These are phyloP conservation scores for Capronia americana DNA, from an alignment of 2,329 filamentous ascomycete species.

Conservation along the genomic window DNA sequence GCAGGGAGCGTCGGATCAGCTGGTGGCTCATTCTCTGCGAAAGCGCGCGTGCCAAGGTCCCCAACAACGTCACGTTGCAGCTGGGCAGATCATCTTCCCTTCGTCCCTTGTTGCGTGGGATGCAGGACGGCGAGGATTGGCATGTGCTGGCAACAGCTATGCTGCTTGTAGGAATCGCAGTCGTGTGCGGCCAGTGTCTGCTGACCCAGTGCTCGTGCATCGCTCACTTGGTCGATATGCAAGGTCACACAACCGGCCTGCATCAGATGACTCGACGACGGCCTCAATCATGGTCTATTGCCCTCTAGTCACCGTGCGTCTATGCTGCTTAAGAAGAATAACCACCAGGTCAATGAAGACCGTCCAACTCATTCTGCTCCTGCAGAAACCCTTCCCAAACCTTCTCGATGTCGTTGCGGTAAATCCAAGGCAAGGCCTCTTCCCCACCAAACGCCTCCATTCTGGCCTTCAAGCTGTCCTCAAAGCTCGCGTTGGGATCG, in stretches of 20 bases:
- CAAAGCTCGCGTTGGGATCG: conserved; percentile 41
- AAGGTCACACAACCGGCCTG: neutral
- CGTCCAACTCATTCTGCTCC: neutral
- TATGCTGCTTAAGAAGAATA: neutral
- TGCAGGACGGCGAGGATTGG: neutral
- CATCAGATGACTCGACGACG: neutral
- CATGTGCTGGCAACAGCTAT: neutral
- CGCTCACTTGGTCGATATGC: neutral
- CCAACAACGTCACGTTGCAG: neutral
- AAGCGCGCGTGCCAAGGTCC: neutral
- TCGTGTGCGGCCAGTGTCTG: neutral
- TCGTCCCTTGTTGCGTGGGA: no score
- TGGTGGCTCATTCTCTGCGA: neutral
- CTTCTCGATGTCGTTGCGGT: conserved; percentile 51
- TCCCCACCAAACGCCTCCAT: conserved; percentile 44
- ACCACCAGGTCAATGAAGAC: neutral
- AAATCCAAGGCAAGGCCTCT: conserved; percentile 50
- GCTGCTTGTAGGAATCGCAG: neutral
- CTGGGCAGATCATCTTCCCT: neutral
- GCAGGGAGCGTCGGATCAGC: neutral
- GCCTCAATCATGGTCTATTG: neutral
- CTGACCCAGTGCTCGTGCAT: neutral
- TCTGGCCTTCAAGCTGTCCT: conserved; percentile 43
- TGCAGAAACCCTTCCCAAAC: conserved; percentile 41
- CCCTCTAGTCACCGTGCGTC: neutral